Conservation (phyloP, 441 rosid species). For the Eutrema salsugineum region DNA sequence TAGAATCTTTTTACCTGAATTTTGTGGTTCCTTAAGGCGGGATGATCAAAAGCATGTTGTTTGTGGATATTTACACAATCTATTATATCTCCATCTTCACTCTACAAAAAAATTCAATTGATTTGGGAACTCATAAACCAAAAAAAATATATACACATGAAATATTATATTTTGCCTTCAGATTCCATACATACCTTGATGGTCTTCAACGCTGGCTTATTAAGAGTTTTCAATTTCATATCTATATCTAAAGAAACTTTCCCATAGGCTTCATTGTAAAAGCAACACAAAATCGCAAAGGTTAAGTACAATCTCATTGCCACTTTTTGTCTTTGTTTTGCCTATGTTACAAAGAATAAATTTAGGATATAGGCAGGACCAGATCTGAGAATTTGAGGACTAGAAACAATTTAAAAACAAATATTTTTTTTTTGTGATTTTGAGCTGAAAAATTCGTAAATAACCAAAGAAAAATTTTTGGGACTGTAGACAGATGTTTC, state of each 20-base stretch:
- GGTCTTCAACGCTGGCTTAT: slow-evolving; percentile 46
- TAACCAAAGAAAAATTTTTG: too few species aligned
- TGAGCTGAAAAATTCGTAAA: too few species aligned
- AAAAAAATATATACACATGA: neutral
- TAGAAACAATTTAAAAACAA: too few species aligned
- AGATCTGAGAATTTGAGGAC: too few species aligned
- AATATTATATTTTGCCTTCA: neutral
- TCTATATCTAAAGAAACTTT: slow-evolving; percentile 25
- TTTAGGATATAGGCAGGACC: too few species aligned
- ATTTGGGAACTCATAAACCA: neutral
- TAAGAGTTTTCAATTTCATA: slow-evolving; percentile 37
- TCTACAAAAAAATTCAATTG: slow-evolving; percentile 15
- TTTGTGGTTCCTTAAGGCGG: slow-evolving; percentile 36
- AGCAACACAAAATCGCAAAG: slow-evolving; percentile 1
- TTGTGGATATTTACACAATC: slow-evolving; percentile 43
- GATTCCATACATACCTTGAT: slow-evolving; percentile 27
- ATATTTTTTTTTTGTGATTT: too few species aligned
- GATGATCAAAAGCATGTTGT: slow-evolving; percentile 50
- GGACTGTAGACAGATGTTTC: too few species aligned
- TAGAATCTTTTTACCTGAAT: slow-evolving; percentile 34
- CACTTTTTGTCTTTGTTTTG: neutral
- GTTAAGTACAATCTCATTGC: slow-evolving; percentile 15
- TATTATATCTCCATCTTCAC: slow-evolving; percentile 53
- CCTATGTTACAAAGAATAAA: neutral
- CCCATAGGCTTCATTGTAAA: slow-evolving; percentile 25